Evolutionary conservation across 78 protist species (phyloP).

Genomic region (Protostelium mycophagum): DNA sequence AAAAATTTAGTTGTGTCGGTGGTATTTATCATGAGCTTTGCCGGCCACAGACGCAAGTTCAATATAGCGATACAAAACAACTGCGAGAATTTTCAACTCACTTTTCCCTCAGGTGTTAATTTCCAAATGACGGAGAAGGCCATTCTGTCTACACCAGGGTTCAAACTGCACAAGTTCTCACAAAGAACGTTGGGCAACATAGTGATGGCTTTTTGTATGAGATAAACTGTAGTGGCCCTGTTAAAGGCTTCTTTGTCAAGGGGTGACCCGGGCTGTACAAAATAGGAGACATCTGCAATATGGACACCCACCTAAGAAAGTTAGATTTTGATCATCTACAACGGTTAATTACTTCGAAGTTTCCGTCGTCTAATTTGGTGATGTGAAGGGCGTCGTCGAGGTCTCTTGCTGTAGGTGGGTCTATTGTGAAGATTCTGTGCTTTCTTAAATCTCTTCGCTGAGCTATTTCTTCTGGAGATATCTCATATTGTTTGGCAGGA

Average conservation of each 20-base stretch:
- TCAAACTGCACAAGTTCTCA: conserved; percentile 83
- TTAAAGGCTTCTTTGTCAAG: conserved; percentile 71
- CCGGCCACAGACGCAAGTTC: too few species aligned
- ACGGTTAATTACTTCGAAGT: conserved; percentile 7
- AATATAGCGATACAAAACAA: too few species aligned
- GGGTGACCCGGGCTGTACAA: conserved; percentile 56
- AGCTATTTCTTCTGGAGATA: conserved; percentile 23
- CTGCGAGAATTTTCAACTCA: too few species aligned
- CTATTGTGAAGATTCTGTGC: conserved; percentile 78
- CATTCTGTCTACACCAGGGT: conserved; percentile 82
- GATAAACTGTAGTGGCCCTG: conserved; percentile 82
- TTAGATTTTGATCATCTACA: not conserved
- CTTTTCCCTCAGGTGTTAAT: conserved; percentile 42
- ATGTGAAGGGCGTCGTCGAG: conserved; percentile 89
- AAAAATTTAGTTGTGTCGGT: too few species aligned
- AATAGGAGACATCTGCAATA: conserved; percentile 93
- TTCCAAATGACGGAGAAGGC: conserved; percentile 82
- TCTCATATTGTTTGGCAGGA: conserved; percentile 39
- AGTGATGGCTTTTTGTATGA: conserved; percentile 81
- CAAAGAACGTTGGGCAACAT: conserved; percentile 87
- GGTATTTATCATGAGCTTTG: too few species aligned
- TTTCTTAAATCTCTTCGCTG: conserved; percentile 66
- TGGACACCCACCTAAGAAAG: conserved; percentile 80
- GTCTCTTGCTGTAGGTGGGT: conserved; percentile 90
- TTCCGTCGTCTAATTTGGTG: conserved; percentile 41